Percentiles rank a stretch among this genome's conserved stretches.
phyloP scores from a whole-genome alignment of 148 eudicot species.

The Beta vulgaris region DNA sequence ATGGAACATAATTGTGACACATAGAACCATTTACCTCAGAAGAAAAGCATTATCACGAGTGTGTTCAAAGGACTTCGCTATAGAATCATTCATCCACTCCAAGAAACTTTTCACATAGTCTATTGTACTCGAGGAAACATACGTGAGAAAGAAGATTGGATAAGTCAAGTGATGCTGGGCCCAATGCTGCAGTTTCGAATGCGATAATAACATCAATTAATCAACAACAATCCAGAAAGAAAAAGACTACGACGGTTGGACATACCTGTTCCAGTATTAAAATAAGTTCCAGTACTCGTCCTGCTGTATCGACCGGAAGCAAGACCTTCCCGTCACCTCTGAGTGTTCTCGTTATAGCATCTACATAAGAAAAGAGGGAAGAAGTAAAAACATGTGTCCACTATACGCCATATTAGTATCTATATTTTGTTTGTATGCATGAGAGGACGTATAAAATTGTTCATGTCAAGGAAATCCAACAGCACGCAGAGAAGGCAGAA shows the following conservation, averaged over 20 bases:
- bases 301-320: conserved; percentile 95
- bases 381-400: not conserved
- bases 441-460: not conserved
- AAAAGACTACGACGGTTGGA: not conserved
- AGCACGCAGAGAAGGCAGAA: conserved; percentile 9
- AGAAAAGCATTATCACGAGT: conserved; percentile 93
- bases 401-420: not conserved
- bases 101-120: conserved; percentile 94
- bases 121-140: conserved; percentile 87
- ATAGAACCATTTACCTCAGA: conserved; percentile 53
- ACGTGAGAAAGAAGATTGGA: conserved; percentile 90
- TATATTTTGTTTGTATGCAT: not conserved
- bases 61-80: conserved; percentile 94
- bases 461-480: conserved; percentile 13
- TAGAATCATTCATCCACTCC: conserved; percentile 96
- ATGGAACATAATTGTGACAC: not conserved
- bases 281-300: conserved; percentile 79
- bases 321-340: conserved; percentile 80
- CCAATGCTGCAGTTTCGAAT: conserved; percentile 77
- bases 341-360: conserved; percentile 63
- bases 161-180: conserved; percentile 75
- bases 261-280: conserved; percentile 85
- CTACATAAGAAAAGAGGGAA: conserved; percentile 28
- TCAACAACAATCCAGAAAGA: conserved; percentile 5
- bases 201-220: conserved; percentile 15